Conservation (phyloP, 768 basidiomycete genomes). For the Pleurotus citrinopileatus region DNA sequence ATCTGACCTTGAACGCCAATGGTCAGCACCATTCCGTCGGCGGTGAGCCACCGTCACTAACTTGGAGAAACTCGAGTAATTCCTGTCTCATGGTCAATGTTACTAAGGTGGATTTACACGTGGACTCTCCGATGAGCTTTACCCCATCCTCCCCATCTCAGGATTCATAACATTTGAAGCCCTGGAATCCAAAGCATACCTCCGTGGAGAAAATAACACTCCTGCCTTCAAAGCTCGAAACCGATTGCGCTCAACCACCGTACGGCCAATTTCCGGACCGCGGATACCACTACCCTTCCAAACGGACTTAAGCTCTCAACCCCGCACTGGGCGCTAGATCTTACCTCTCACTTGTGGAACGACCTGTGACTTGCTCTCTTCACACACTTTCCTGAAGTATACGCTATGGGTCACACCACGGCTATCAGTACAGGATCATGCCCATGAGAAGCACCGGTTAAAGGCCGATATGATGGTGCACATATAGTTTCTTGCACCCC, state of each 20-base stretch:
- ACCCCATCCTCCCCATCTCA: too few relatives aligned
- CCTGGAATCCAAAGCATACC: too few relatives aligned
- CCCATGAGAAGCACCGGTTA: neutral
- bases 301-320: neutral
- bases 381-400: neutral
- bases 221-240: too few relatives aligned
- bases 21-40: neutral
- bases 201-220: too few relatives aligned
- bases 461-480: neutral
- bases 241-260: too few relatives aligned
- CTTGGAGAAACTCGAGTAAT: neutral
- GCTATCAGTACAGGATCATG: neutral
- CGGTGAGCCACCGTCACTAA: neutral
- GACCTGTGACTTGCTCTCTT: slow-evolving; percentile 5
- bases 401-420: neutral
- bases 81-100: slow-evolving; percentile 4
- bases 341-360: slow-evolving; percentile 1
- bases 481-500: neutral
- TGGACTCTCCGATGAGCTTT: too few relatives aligned
- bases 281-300: neutral
- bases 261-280: slow-evolving; percentile 2
- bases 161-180: too few relatives aligned
- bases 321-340: neutral
- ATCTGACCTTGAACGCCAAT: slow-evolving; percentile 1
- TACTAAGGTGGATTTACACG: too few relatives aligned